A percentile compares a stretch with the other conserved stretches of the same genome.
Conservation (phyloP, 73 alveolate species). For the Uronychia setigera region DNA sequence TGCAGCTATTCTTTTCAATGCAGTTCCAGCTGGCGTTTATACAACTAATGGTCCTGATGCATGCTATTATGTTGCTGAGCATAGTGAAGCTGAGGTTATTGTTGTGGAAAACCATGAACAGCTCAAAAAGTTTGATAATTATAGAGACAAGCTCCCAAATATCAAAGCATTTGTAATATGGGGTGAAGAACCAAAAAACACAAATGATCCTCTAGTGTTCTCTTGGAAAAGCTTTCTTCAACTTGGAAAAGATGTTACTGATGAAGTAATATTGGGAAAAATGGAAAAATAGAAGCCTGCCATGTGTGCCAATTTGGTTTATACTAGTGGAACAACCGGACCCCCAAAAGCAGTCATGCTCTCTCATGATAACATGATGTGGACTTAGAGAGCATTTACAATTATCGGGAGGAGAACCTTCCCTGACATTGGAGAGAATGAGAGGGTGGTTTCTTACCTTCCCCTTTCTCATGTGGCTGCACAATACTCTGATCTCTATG, state of each 20-base stretch:
- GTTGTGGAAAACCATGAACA: conserved; percentile 40
- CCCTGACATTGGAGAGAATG: conserved; percentile 11
- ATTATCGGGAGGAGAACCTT: not conserved
- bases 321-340: conserved; percentile 78
- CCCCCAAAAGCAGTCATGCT: conserved; percentile 74
- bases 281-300: conserved; percentile 62
- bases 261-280: conserved; percentile 28
- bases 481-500: conserved; percentile 31
- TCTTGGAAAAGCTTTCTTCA: conserved; percentile 28
- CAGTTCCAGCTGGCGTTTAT: conserved; percentile 46
- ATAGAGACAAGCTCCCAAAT: conserved; percentile 33
- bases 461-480: conserved; percentile 78
- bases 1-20: conserved; percentile 29
- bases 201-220: conserved; percentile 20
- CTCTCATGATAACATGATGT: conserved; percentile 49
- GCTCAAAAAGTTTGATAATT: conserved; percentile 24
- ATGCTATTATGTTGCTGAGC: conserved; percentile 54
- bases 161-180: conserved; percentile 37
- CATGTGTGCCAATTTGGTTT: conserved; percentile 42
- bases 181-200: conserved; percentile 28
- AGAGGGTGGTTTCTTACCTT: conserved; percentile 62
- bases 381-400: conserved; percentile 4
- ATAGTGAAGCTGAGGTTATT: conserved; percentile 52
- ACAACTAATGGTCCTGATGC: conserved; percentile 51
- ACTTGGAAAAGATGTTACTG: conserved; percentile 44